Evolutionary conservation across 176 grass and related monocot genomes (phyloP), one percentile per base, ranked within the genome.

Genomic region (Oryza glaberrima): DNA sequence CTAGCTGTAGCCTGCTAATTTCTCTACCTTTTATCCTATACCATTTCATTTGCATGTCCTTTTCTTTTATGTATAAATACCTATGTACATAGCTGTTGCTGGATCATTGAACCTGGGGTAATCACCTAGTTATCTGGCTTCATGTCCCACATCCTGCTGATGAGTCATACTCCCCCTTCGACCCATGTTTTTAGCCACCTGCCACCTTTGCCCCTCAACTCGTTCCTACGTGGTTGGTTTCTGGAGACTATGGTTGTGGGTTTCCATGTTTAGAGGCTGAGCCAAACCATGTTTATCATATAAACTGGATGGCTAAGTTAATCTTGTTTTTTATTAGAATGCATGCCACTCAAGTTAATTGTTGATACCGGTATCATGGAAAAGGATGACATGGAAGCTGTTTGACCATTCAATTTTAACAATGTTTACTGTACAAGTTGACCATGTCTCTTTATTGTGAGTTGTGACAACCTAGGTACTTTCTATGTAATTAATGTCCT

Each of bases 351-450:
- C 13, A 60, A 38, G 5, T 34, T 60, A 43, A 43, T 73, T 16
- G 23, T 64, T 73, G 70, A 66, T 36, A 66, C 56, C 20, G 7
- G 26, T 75, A 66, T 75, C n/a, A 56, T 56, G 51, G 51, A 56
- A 56, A 56, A 19, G 16, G 51, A 56, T 56, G 51, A 6, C 51
- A 19, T 56, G 12, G 51, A 56, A 54, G 19, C 51, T 5, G 1
- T 56, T 6, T 19, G 51, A 56, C 51, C 17, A 48, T 41, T 49
- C 17, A 25, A 44, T 47, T 48, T 49, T 22, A 26, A 74, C 23
- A 74, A 16, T 74, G 15, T 74, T 47, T 74, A 30, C 25, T 74
- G 12, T 75, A 48, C 17, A 83, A 45, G 40, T 83, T 83, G 28
- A 82, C 20, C 51, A 82, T 14, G 6, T 72, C 11, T 54, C 60